These are phyloP conservation scores for Phytopythium litorale DNA, from an alignment of 352 stramenopile genomes.

Conservation along the genomic window DNA sequence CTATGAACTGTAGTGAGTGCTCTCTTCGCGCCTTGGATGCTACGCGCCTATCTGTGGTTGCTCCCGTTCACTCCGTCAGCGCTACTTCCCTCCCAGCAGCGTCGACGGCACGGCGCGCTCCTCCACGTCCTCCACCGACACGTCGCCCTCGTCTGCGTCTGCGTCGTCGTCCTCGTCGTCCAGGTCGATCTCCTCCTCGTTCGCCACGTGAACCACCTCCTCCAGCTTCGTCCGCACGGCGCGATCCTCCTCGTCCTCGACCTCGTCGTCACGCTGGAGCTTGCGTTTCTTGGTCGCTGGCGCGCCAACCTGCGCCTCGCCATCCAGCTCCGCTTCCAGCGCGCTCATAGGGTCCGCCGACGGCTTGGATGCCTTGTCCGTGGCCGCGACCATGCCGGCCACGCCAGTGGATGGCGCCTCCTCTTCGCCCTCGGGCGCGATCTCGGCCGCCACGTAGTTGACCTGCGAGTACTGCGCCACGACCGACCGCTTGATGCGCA, in stretches of 20 bases:
- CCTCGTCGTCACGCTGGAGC: slow-evolving; percentile 39
- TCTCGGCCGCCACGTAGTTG: slow-evolving; percentile 96
- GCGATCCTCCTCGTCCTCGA: slow-evolving; percentile 59
- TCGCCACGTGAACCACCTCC: slow-evolving; percentile 48
- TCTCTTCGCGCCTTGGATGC: too few relatives aligned
- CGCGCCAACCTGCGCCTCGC: slow-evolving; percentile 17
- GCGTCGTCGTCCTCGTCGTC: slow-evolving; percentile 79
- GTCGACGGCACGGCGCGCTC: slow-evolving; percentile 54
- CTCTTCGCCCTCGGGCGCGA: slow-evolving; percentile 38
- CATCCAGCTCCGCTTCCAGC: slow-evolving; percentile 76
- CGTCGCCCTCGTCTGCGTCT: slow-evolving; percentile 46
- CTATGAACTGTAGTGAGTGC: too few relatives aligned
- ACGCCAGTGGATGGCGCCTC: slow-evolving; percentile 17
- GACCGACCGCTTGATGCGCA: slow-evolving; percentile 97
- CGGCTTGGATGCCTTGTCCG: slow-evolving; percentile 25
- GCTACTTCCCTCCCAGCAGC: slow-evolving; percentile 23
- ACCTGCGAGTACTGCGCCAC: slow-evolving; percentile 95
- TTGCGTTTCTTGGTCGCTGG: slow-evolving; percentile 59
- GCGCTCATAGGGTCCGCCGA: slow-evolving; percentile 84
- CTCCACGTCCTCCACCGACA: slow-evolving; percentile 34
- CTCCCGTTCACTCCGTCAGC: background rate
- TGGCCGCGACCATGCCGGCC: slow-evolving; percentile 53
- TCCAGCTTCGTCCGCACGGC: slow-evolving; percentile 77
- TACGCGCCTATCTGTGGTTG: background rate
- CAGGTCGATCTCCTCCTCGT: slow-evolving; percentile 93